Percentiles rank a stretch among this genome's conserved stretches.
phyloP scores from a whole-genome alignment of 768 basidiomycete species.

The Neoboletus brunneissimus region DNA sequence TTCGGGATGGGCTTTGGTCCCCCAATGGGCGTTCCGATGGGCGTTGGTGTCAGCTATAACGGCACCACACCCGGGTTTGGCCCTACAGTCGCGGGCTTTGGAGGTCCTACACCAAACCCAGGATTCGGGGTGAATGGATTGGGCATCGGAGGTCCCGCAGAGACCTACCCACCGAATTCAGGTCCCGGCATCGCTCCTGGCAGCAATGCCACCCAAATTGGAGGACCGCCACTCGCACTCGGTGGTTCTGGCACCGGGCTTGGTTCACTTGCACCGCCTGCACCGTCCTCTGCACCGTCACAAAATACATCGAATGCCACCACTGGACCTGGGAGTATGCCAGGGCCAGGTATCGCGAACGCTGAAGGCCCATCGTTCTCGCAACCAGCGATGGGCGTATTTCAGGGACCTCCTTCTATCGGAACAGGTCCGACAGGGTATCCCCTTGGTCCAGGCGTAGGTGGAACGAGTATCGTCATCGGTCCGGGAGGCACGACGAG shows the following conservation, averaged over 20 bases:
- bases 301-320: constrained; percentile 8
- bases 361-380: constrained; percentile 18
- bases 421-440: constrained; percentile 20
- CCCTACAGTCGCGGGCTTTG: constrained; percentile 17
- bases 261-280: constrained; percentile 4
- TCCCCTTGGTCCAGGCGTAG: constrained; percentile 18
- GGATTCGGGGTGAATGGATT: constrained; percentile 24
- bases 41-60: constrained; percentile 17
- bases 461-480: constrained; percentile 24
- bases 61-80: constrained; percentile 14
- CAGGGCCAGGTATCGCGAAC: constrained; percentile 13
- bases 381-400: constrained; percentile 30
- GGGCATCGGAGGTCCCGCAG: constrained; percentile 15
- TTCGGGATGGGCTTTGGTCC: constrained; percentile 28
- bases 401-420: constrained; percentile 24
- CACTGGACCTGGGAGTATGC: constrained; percentile 4
- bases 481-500: constrained; percentile 26
- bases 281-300: constrained; percentile 4
- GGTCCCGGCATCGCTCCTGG: constrained; percentile 13
- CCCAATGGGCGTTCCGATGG: constrained; percentile 21
- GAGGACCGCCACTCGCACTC: constrained; percentile 3
- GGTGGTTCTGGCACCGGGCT: constrained; percentile 10
- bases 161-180: constrained; percentile 15
- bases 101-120: constrained; percentile 11
- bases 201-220: constrained; percentile 7